Percentiles rank a stretch among this genome's conserved stretches.
Conservation (phyloP, 331 rosid genomes). For the Cydonia oblonga region DNA sequence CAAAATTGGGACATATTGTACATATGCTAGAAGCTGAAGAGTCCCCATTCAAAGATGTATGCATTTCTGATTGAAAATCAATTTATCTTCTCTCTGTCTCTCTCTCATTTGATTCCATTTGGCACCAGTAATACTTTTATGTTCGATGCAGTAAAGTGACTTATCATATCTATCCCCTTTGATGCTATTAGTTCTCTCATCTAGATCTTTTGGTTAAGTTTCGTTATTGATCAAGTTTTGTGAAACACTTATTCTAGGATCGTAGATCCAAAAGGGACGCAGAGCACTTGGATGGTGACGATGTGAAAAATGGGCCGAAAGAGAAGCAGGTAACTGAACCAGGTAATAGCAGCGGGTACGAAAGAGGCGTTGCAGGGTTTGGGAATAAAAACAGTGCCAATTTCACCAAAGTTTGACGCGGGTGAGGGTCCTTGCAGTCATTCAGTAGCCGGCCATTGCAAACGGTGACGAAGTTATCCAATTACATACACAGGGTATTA, state of each 20-base stretch:
- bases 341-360: constrained; percentile 12
- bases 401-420: constrained; percentile 14
- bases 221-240: background rate
- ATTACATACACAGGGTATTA: background rate
- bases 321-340: constrained; percentile 23
- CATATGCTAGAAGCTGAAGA: constrained; percentile 92
- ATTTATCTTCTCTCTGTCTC: background rate
- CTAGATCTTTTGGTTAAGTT: background rate
- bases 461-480: constrained; percentile 9
- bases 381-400: constrained; percentile 22
- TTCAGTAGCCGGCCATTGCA: constrained; percentile 28
- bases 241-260: constrained; percentile 40
- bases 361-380: constrained; percentile 11
- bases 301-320: constrained; percentile 27
- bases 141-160: background rate
- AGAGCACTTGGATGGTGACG: constrained; percentile 18
- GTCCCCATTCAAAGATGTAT: constrained; percentile 54
- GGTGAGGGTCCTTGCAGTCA: background rate
- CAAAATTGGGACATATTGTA: constrained; percentile 75
- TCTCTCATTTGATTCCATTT: background rate
- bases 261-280: constrained; percentile 33
- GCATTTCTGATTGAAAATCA: constrained; percentile 9
- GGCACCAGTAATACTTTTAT: background rate
- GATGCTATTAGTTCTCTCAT: background rate
- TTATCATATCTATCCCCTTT: background rate